Evolutionary conservation across 805 yeast species (phyloP), one percentile per base, ranked within the genome.

Genomic region (Wickerhamiella cacticola): DNA sequence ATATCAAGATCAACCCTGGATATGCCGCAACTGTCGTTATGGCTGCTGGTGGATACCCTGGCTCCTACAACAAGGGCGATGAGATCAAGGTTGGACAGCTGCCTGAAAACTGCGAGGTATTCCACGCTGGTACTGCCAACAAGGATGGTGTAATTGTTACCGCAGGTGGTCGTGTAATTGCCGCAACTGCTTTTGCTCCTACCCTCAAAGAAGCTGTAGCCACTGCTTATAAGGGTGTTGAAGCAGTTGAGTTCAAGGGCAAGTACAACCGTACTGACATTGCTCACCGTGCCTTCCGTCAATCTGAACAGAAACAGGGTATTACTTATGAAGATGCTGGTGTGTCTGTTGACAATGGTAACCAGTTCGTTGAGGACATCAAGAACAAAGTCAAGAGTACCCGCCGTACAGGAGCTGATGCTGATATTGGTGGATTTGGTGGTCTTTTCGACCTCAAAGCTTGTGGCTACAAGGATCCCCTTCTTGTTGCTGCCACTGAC

Each of bases 361-460:
- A 92, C 67, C 62, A 73, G 56, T 75, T 92, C 49, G 97, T 92
- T 39, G 88, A 88, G 63, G 79, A 80, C 58, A 92, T 92, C 67
- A 92, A 92, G 68, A 76, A 79, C 45, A 76, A 80, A 67, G 99
- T 92, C 45, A 85, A 82, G 64, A 81, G 95, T 5, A 92, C 99
- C 8, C 79, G 82, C 35, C 80, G 99, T 68, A 73, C 94, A 28
- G 99, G 99, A 59, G 92, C 99, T 29, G 96, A 92, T 61, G 84
- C 96, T 13, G 95, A 87, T 57, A 92, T 92, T 58, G 99, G 99
- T 62, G 99, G 99, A 1, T 92, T 92, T 61, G 99, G 99, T 56
- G 99, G 99, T 56, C 69, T 89, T 39, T 94, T 92, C 56, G 98
- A 94, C 64, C 73, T 92, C 59, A 75, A 78, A 56, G 78, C 79